Conservation (phyloP, 1,139 yeast species). For the Kluyveromyces sp. region DNA sequence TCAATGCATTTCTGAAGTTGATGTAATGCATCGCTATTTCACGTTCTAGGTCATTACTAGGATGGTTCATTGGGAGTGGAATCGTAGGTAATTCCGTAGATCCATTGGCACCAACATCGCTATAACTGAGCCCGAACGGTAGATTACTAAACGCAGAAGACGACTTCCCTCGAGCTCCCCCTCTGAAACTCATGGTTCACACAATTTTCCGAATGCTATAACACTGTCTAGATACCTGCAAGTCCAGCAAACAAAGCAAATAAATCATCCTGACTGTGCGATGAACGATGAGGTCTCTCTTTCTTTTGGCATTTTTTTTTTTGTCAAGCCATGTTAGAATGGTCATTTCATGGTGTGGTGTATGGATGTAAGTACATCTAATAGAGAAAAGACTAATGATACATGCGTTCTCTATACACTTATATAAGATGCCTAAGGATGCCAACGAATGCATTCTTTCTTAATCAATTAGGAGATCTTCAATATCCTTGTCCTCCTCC, state of each 20-base stretch:
- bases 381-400: too few species aligned
- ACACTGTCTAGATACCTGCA: too few species aligned
- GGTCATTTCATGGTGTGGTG: background rate
- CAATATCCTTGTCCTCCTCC: constrained; percentile 62
- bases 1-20: constrained; percentile 47
- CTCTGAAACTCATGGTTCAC: constrained; percentile 36
- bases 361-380: background rate
- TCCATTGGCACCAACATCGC: constrained; percentile 38
- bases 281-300: background rate
- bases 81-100: constrained; percentile 26
- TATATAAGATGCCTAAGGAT: too few species aligned
- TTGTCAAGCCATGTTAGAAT: background rate
- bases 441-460: background rate
- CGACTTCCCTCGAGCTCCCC: constrained; percentile 27
- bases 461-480: constrained; percentile 52
- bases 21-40: constrained; percentile 59
- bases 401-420: too few species aligned
- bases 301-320: background rate
- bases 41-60: constrained; percentile 47
- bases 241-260: too few species aligned
- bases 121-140: constrained; percentile 65
- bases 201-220: background rate
- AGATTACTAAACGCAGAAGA: constrained; percentile 33
- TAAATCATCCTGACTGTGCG: background rate
- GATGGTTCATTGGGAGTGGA: constrained; percentile 65